Conservation (phyloP, 2,329 filamentous ascomycete genomes). For the Neoarthrinium moseri region DNA sequence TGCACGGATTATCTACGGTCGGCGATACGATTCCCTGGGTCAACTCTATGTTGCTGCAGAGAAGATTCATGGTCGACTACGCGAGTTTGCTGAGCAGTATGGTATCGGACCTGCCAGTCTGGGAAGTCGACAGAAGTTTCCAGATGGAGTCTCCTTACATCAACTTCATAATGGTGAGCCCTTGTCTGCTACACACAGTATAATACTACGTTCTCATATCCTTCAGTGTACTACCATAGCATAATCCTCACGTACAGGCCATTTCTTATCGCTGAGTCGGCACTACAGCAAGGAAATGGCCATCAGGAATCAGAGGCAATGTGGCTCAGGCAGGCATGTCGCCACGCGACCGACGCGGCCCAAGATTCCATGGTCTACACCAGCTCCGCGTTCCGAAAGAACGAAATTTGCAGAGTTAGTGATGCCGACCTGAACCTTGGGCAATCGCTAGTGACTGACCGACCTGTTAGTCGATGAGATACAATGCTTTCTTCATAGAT, state of each 20-base stretch:
- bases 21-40: slow-evolving; percentile 22
- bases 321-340: slow-evolving; percentile 28
- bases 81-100: slow-evolving; percentile 17
- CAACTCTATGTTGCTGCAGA: slow-evolving; percentile 23
- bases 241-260: slow-evolving; percentile 23
- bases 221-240: slow-evolving; percentile 17
- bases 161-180: slow-evolving; percentile 16
- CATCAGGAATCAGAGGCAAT: slow-evolving; percentile 15
- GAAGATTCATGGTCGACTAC: slow-evolving; percentile 18
- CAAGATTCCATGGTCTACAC: slow-evolving; percentile 25
- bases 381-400: slow-evolving; percentile 11
- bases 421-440: background rate
- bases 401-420: slow-evolving; percentile 13
- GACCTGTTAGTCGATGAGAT: slow-evolving; percentile 10
- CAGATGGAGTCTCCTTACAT: slow-evolving; percentile 11
- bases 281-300: slow-evolving; percentile 12
- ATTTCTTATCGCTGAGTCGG: slow-evolving; percentile 23
- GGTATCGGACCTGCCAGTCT: slow-evolving; percentile 15
- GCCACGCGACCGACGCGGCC: slow-evolving; percentile 26
- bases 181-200: background rate
- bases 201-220: background rate
- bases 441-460: background rate
- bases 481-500: slow-evolving; percentile 27
- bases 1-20: slow-evolving; percentile 20
- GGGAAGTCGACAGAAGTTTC: background rate